These are phyloP conservation scores for Trametes elegans DNA, from an alignment of 768 basidiomycete species.

Conservation along the genomic window DNA sequence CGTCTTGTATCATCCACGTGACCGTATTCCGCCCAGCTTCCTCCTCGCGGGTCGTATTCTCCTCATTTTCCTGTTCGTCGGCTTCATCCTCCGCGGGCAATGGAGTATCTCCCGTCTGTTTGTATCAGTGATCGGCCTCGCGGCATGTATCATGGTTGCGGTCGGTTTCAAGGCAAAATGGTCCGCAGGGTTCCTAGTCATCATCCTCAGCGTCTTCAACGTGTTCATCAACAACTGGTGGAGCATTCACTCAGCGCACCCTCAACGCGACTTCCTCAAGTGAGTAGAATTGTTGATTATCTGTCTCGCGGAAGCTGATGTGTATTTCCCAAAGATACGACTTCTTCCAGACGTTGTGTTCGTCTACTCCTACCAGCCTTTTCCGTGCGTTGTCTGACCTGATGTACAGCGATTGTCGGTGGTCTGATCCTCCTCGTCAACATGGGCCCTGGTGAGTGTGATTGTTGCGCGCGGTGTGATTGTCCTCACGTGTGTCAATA, in stretches of 20 bases:
- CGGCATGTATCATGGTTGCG: slow-evolving; percentile 93
- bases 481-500: slow-evolving; percentile 25
- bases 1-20: slow-evolving; percentile 5
- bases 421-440: slow-evolving; percentile 96
- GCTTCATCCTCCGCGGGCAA: slow-evolving; percentile 91
- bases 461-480: neutral
- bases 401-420: slow-evolving; percentile 78
- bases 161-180: slow-evolving; percentile 99
- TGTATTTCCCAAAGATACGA: slow-evolving; percentile 73
- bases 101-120: slow-evolving; percentile 87
- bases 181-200: slow-evolving; percentile 93
- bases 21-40: slow-evolving; percentile 57
- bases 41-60: slow-evolving; percentile 95
- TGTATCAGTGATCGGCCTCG: slow-evolving; percentile 87
- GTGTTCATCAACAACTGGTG: slow-evolving; percentile 99
- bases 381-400: neutral
- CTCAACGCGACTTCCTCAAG: slow-evolving; percentile 98
- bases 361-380: neutral
- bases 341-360: slow-evolving; percentile 96
- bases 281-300: slow-evolving; percentile 39
- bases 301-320: neutral
- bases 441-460: slow-evolving; percentile 84
- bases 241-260: slow-evolving; percentile 88
- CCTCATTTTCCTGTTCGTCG: slow-evolving; percentile 98
- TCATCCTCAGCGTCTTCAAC: slow-evolving; percentile 92